A percentile compares a stretch with the other conserved stretches of the same genome.
phyloP scores from a whole-genome alignment of 495 filamentous ascomycete species.

The Peziza echinospora region DNA sequence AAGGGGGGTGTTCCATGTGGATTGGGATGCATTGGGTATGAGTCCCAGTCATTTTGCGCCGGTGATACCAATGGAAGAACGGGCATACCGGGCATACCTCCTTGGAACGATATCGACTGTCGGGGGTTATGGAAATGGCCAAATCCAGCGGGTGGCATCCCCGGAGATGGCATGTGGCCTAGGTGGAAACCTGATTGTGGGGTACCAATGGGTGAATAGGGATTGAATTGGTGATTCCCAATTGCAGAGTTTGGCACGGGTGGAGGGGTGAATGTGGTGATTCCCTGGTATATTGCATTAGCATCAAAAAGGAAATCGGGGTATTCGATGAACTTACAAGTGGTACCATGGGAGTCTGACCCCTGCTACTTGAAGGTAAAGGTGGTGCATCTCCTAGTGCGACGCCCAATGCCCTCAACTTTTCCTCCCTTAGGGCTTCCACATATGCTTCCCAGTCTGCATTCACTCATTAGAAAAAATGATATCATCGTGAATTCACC shows the following conservation, averaged over 20 bases:
- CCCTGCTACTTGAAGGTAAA: slow-evolving; percentile 14
- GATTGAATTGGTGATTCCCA: slow-evolving; percentile 12
- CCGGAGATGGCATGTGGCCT: slow-evolving; percentile 11
- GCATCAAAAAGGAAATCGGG: too few relatives aligned
- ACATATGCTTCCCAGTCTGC: slow-evolving; percentile 74
- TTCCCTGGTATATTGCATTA: too few relatives aligned
- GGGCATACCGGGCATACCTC: slow-evolving; percentile 10
- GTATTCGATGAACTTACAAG: too few relatives aligned
- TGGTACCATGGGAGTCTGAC: slow-evolving; percentile 17
- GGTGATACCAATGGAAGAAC: not conserved
- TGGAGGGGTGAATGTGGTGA: slow-evolving; percentile 15
- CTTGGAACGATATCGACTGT: slow-evolving; percentile 12
- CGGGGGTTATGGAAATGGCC: slow-evolving; percentile 15
- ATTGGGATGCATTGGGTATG: slow-evolving; percentile 8
- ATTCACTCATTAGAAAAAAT: slow-evolving; percentile 5
- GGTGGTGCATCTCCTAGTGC: slow-evolving; percentile 44
- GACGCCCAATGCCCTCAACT: slow-evolving; percentile 74
- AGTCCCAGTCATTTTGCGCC: slow-evolving; percentile 9
- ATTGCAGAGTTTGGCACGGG: slow-evolving; percentile 13
- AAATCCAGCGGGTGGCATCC: slow-evolving; percentile 4
- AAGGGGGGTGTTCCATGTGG: slow-evolving; percentile 12
- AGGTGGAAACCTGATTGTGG: slow-evolving; percentile 7
- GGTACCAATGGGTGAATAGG: slow-evolving; percentile 10
- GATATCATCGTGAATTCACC: slow-evolving; percentile 2
- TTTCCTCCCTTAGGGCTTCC: slow-evolving; percentile 60